Base-by-base conservation (phyloP, 495 filamentous ascomycete genomes). In the Podospora australis region DNA sequence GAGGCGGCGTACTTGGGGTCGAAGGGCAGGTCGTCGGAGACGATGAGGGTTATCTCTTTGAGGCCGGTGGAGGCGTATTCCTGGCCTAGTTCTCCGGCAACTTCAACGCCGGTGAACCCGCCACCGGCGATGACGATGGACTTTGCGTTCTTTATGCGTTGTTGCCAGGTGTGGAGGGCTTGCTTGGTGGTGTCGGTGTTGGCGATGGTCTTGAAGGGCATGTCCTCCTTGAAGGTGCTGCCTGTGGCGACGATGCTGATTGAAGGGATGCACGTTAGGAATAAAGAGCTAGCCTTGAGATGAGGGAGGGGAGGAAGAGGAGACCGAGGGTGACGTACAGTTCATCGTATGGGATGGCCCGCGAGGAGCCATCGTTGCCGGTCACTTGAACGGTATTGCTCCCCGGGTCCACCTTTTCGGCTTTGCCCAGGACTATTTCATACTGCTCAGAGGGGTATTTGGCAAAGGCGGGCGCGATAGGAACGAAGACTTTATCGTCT, bases 91-190 rank as follows among this genome's bases (percentile, higher is more conserved):
- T 86, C 83, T 26, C 72, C 83, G 1, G 74, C 73, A 1, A 79
- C 49, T 52, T 86, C 82, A 35, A 88, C 74, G 9, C 83, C 86
- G 2, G 84, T 78, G 3, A 80, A 66, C 0, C 87, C 87, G 0
- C 72, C 86, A 24, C 87, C 87, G 5, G 70, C 81, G 35, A 87
- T 63, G 4, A 84, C 74, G 47, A 90, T 79, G 17, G 66, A 72
- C 41, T 78, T 74, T 17, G 83, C 83, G 1, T 29, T 49, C 3
- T 66, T 52, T 42, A 87, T 73, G 16, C 57, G 35, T 7, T 70
- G 45, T 38, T 75, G 75, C 24, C 75, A 68, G 2, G 58, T 51
- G 39, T 72, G 57, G 39, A 82, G 63, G 4, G 58, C 35, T 3
- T 65, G 39, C 26, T 68, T 59, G n/a, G 73, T 72, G 39, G 71